Base-by-base conservation (phyloP, 495 filamentous ascomycete genomes). In the Trichocladium uniseriatum region DNA sequence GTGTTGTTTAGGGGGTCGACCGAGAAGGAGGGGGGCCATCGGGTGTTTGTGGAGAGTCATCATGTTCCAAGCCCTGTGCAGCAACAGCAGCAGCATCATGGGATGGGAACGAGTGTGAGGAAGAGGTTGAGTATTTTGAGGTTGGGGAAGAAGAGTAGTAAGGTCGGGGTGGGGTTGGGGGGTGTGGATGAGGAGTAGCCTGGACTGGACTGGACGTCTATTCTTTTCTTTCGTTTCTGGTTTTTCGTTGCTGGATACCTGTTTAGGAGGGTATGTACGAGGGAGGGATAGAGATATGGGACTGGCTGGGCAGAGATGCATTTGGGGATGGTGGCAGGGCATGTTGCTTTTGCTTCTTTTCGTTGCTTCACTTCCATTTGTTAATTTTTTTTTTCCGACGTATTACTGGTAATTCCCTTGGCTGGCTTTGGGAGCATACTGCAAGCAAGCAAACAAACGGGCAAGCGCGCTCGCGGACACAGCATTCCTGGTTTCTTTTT, bases 101-200 rank as follows among this genome's bases (percentile, higher is more conserved):
- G 48, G 10, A 36, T 45, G 37, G 54, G 53, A 6, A 82, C 5
- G 5, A 32, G 78, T 50, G 75, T 89, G 45, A 78, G 78, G 66
- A 88, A 84, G 65, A 63, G 86, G 57, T 65, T 89, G 43, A 88
- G 84, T 55, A 59, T 82, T 40, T 54, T 91, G 53, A 79, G 79
- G 48, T 60, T 87, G 51, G 79, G 80, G 34, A 61, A 79, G 65
- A 84, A 86, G 70, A 67, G 62, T 22, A 82, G 79, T 58, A 32
- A 43, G 31, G 18, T 28, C 1, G 43, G 15, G 22, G 39, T 35
- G 4, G 48, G 43, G 16, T 16, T 51, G 60, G 15, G 72, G 62
- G 49, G 75, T 69, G 42, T 55, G 64, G 45, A 77, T 75, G 69
- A 68, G 57, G 46, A 71, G 69, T 50, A 20, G 29, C 16, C 9